Percentiles rank a stretch among this genome's conserved stretches.
Evolutionary conservation across 768 basidiomycete genomes (phyloP).

Genomic region (Trametes punicea): DNA sequence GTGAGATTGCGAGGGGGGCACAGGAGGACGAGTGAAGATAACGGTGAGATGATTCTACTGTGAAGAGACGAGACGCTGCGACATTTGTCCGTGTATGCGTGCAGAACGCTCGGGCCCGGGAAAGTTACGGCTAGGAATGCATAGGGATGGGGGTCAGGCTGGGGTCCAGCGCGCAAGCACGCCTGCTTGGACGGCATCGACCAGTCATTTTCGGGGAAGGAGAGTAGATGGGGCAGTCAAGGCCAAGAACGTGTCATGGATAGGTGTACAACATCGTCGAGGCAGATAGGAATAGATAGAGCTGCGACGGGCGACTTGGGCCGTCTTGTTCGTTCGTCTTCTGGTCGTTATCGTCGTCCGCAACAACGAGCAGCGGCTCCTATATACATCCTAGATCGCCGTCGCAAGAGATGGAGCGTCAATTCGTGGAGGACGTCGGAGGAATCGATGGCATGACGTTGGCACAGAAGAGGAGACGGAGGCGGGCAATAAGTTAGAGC

Average conservation of each 20-base stretch:
- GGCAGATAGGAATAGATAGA: constrained; percentile 24
- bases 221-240: not conserved
- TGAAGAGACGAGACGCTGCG: constrained; percentile 3
- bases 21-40: not conserved
- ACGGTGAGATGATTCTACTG: not conserved
- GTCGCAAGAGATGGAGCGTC: not conserved
- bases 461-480: not conserved
- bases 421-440: not conserved
- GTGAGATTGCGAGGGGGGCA: not conserved
- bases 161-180: not conserved
- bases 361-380: not conserved
- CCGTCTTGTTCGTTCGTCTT: not conserved
- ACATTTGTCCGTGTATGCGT: constrained; percentile 14
- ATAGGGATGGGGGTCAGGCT: not conserved
- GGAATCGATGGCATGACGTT: not conserved
- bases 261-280: constrained; percentile 14
- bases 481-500: constrained; percentile 11
- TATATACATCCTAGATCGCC: not conserved
- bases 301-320: not conserved
- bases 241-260: not conserved
- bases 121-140: not conserved
- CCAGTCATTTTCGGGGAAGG: constrained; percentile 5
- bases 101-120: constrained; percentile 5
- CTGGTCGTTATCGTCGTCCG: not conserved
- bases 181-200: not conserved